Percentiles rank a stretch among this genome's conserved stretches.
phyloP scores from a whole-genome alignment of 2,329 filamentous ascomycete genomes.

The Cytospora schulzeri region DNA sequence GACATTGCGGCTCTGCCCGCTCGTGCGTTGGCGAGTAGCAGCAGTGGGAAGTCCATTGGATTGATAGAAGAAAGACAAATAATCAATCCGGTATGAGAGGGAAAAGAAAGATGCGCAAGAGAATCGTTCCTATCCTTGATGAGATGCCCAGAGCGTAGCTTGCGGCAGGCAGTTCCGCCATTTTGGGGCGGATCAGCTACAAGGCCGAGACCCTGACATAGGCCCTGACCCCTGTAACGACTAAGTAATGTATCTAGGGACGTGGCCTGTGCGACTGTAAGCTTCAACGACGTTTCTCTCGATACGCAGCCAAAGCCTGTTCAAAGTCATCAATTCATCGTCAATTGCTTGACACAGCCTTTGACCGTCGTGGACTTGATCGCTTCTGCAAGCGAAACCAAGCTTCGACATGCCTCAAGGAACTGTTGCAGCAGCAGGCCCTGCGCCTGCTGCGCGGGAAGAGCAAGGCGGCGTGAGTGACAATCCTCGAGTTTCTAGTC shows the following conservation, averaged over 20 bases:
- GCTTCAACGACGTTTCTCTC: neutral
- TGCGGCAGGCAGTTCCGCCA: slow-evolving; percentile 14
- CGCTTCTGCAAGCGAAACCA: slow-evolving; percentile 17
- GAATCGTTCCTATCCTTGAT: neutral
- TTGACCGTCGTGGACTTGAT: slow-evolving; percentile 11
- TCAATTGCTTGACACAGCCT: slow-evolving; percentile 3
- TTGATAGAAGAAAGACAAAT: neutral
- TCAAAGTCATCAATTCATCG: neutral
- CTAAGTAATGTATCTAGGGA: neutral
- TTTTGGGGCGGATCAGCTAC: neutral
- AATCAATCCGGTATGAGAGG: neutral
- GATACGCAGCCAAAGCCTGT: neutral
- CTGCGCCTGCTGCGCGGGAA: slow-evolving; percentile 25
- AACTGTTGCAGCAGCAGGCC: slow-evolving; percentile 26
- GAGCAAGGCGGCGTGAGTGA: slow-evolving; percentile 27
- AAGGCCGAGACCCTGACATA: neutral
- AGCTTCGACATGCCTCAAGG: slow-evolving; percentile 26
- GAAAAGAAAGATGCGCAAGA: neutral
- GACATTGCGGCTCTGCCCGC: neutral
- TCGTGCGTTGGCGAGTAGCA: too few relatives aligned
- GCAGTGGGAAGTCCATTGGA: too few relatives aligned
- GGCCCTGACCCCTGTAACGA: neutral
- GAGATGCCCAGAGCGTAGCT: neutral
- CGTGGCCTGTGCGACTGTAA: slow-evolving; percentile 15
- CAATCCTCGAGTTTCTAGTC: neutral